Evolutionary conservation across 441 rosid genomes (phyloP), one percentile per base, ranked within the genome.

Genomic region (Omphalea diandra): DNA sequence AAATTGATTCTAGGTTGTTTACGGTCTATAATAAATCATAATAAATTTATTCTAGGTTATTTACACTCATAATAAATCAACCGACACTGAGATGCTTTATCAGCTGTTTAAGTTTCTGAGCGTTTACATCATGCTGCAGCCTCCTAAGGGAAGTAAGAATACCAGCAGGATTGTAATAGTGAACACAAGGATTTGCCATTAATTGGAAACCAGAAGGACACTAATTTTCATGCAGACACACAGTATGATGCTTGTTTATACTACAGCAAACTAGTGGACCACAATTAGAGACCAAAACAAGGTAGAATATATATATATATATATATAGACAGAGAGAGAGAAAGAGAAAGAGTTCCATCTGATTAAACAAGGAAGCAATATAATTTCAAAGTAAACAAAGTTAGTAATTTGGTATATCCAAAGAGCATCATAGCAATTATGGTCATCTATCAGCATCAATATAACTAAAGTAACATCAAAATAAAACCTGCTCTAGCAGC

Each of bases 401-500:
- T 24, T n/a, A n/a, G n/a, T n/a, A n/a, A n/a, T n/a, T n/a, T n/a
- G n/a, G n/a, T n/a, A n/a, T n/a, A n/a, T n/a, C n/a, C 3, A 20
- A 32, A 17, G 49, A 65, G 24, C 26, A 49, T 2, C 36, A 36
- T 38, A 53, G 61, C 50, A 54, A 40, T 41, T 52, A 8, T 31
- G 43, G 29, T 50, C 18, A 31, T 53, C 47, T 33, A 38, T 26
- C 40, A 36, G 57, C 26, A 50, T 50, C 18, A 32, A 9, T 12
- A 8, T 6, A 2, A 31, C 10, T 7, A 5, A 65, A 32, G 22
- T 56, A 55, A 54, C 3, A 5, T 7, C 32, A 2, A 68, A 35
- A 35, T 10, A 4, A 14, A 47, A 86, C 90, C 76, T 85, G 40
- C 68, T 75, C 81, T 38, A 78, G 65, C 33, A 89, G 86, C 74